Base-by-base conservation (phyloP, 1,139 yeast genomes). In the Protomyces inundatus region DNA sequence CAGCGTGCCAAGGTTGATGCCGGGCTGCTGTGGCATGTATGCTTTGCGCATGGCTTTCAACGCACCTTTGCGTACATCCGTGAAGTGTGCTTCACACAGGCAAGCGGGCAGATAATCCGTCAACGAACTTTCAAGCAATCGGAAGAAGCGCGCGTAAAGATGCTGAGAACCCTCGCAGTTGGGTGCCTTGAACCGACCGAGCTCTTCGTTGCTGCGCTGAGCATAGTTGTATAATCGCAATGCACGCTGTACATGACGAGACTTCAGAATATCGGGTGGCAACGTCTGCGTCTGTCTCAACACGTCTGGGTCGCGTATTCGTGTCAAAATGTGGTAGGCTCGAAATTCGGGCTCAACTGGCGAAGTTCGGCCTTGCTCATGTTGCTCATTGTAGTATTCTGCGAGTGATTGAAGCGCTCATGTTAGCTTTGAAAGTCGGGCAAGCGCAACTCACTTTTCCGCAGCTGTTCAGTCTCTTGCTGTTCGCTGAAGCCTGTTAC, bases 321-420 rank as follows among this genome's bases (percentile, higher is more conserved):
- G 95, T 71, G 93, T 84, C 40, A 95, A 72, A 23, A 93, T 76
- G 68, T 90, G 87, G 73, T 91, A 95, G 0, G 97, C 91, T 67
- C 97, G 81, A 71, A 95, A 90, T 73, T 95, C 99, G 0, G 98
- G 88, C 75, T 95, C 98, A 70, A 88, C 87, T 0, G 95, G 90
- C 63, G 88, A 82, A 16, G 66, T 72, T 0, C 89, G 85, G 1
- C 90, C 93, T 67, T 82, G 81, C 50, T 84, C 82, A 55, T 96
- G 77, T 7, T 87, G 86, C 70, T 89, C 96, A 65, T 85, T 84
- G 71, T 95, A 95, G 70, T 90, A 88, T 73, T 95, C 97, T 16
- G 89, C 82, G 48, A 95, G 78, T 0, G 98, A 88, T 71, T 93
- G 97, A 54, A 95, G 75, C 0, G 97, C 89, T 67, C 14, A 36